These are phyloP conservation scores for Tilletia caries DNA, from an alignment of 1,284 basidiomycete genomes.

Conservation along the genomic window DNA sequence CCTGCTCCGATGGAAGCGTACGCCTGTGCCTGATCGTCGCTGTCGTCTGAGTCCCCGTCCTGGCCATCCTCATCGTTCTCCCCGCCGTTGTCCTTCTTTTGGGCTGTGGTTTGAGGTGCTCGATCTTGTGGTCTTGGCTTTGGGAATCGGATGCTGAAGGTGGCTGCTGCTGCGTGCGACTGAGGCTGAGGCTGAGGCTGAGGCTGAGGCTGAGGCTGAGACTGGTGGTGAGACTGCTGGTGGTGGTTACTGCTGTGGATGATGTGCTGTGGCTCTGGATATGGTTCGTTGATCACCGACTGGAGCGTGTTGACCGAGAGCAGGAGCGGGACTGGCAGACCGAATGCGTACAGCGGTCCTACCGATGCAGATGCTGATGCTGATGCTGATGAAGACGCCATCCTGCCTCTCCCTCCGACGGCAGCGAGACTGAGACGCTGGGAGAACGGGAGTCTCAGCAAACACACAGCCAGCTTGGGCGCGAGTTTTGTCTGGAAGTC, in stretches of 20 bases:
- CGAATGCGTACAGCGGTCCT: constrained; percentile 41
- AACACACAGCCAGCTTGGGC: neutral
- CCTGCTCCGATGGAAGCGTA: constrained; percentile 8
- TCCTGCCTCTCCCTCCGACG: constrained; percentile 8
- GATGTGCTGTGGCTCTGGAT: neutral
- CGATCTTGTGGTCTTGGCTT: neutral
- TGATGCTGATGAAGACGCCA: constrained; percentile 15
- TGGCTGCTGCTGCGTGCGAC: constrained; percentile 11
- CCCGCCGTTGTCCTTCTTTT: neutral
- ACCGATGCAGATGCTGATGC: neutral
- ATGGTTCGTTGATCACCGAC: constrained; percentile 7
- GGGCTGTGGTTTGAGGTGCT: neutral
- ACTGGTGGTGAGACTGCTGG: constrained; percentile 12
- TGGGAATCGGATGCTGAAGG: neutral
- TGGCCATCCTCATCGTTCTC: neutral
- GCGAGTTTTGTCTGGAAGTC: too few species aligned
- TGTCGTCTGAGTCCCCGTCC: neutral
- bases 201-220: neutral
- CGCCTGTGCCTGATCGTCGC: neutral
- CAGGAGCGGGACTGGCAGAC: constrained; percentile 28
- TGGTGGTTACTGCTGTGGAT: constrained; percentile 27
- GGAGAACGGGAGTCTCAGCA: neutral
- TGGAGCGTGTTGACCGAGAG: constrained; percentile 18
- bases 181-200: neutral
- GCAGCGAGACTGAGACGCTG: neutral